Conservation (phyloP, 805 yeast species). For the Pichia cephalocereana region DNA sequence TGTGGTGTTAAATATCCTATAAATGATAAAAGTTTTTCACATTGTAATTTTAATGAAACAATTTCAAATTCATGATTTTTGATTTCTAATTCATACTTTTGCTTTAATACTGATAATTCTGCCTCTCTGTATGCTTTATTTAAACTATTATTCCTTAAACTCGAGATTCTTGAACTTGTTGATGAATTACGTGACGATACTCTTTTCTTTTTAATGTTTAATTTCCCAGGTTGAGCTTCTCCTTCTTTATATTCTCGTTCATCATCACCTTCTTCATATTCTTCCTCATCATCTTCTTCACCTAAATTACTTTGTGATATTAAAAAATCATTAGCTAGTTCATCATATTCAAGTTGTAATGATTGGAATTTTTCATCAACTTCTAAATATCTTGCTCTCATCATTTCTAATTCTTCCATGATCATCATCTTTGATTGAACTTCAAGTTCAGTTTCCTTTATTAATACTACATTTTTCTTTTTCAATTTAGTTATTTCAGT, state of each 20-base stretch:
- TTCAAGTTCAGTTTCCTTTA: slow-evolving; percentile 44
- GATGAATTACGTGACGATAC: slow-evolving; percentile 1
- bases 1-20: slow-evolving; percentile 52
- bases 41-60: slow-evolving; percentile 43
- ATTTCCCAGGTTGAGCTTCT: background rate
- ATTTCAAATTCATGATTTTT: slow-evolving; percentile 44
- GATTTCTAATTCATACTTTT: slow-evolving; percentile 35
- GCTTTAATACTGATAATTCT: slow-evolving; percentile 17
- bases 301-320: background rate
- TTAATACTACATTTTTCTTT: slow-evolving; percentile 29
- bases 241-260: background rate
- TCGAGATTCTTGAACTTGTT: slow-evolving; percentile 9
- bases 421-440: slow-evolving; percentile 41
- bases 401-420: slow-evolving; percentile 44
- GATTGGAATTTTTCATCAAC: slow-evolving; percentile 20
- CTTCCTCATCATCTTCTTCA: slow-evolving; percentile 2
- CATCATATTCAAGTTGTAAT: slow-evolving; percentile 23
- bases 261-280: background rate
- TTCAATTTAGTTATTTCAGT: slow-evolving; percentile 18
- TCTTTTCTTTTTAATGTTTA: slow-evolving; percentile 7
- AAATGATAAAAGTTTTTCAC: slow-evolving; percentile 46
- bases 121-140: slow-evolving; percentile 18
- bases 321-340: slow-evolving; percentile 18
- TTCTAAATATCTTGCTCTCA: slow-evolving; percentile 30
- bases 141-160: slow-evolving; percentile 19